phyloP scores from a whole-genome alignment of 2,329 filamentous ascomycete species.

The Monosporascus sp. region DNA sequence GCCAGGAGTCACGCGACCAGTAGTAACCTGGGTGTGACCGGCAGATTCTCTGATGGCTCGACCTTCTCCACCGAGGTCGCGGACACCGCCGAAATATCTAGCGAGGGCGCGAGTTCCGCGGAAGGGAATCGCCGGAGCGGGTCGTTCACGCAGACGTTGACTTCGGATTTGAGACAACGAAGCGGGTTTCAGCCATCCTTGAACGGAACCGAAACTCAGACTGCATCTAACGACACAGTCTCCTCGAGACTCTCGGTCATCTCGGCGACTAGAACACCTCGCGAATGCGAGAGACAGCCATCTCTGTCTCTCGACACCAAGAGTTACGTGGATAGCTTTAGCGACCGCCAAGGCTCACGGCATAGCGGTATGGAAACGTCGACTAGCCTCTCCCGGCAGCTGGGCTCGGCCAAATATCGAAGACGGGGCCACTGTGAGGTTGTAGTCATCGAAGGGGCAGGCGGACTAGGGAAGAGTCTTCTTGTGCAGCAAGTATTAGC shows the following conservation, averaged over 20 bases:
- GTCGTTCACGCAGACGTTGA: constrained; percentile 42
- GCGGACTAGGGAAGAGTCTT: constrained; percentile 61
- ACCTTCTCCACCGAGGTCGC: constrained; percentile 45
- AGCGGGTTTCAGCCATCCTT: constrained; percentile 37
- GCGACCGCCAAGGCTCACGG: constrained; percentile 38
- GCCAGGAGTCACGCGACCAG: constrained; percentile 57
- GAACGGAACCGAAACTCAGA: constrained; percentile 20
- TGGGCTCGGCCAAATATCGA: constrained; percentile 54
- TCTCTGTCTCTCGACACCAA: constrained; percentile 46
- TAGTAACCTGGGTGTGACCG: constrained; percentile 35
- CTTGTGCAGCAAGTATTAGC: constrained; percentile 59
- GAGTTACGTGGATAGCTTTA: constrained; percentile 40
- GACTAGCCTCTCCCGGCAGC: constrained; percentile 48
- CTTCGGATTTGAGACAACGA: constrained; percentile 36
- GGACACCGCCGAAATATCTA: constrained; percentile 50
- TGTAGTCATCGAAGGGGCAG: constrained; percentile 55
- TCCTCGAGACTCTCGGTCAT: constrained; percentile 41
- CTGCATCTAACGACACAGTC: constrained; percentile 36
- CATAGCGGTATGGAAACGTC: constrained; percentile 41
- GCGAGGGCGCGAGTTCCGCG: constrained; percentile 54
- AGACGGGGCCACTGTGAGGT: constrained; percentile 61
- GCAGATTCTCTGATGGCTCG: constrained; percentile 50
- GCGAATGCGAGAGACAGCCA: constrained; percentile 49
- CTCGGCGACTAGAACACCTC: constrained; percentile 31
- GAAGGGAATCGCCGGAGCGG: constrained; percentile 48